Conservation (phyloP, 345 rosid genomes). For the Citrus australasica region DNA sequence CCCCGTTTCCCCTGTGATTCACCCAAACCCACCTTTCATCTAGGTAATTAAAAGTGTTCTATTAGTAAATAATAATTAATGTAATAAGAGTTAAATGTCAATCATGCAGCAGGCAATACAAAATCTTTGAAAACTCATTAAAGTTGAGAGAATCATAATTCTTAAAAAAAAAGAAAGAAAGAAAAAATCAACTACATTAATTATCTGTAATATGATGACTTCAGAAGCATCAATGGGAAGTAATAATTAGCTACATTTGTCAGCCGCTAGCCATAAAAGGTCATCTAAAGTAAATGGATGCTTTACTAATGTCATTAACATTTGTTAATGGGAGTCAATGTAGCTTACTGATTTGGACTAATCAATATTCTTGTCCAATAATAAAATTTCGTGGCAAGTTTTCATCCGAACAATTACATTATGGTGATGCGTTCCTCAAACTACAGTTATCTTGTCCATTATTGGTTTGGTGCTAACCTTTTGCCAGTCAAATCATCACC, state of each 20-base stretch:
- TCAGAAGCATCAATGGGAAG: neutral
- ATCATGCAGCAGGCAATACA: too few species aligned
- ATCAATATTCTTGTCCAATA: neutral
- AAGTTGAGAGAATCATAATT: too few species aligned
- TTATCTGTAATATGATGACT: neutral
- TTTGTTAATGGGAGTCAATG: neutral
- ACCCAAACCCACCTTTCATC: too few species aligned
- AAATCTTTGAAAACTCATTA: too few species aligned
- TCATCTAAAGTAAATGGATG: neutral
- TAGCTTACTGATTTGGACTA: neutral
- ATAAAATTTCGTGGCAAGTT: constrained; percentile 12
- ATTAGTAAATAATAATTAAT: too few species aligned
- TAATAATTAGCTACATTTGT: neutral
- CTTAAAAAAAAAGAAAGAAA: too few species aligned
- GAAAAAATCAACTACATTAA: neutral
- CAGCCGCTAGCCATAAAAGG: neutral
- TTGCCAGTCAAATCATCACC: constrained; percentile 53
- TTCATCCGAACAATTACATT: neutral
- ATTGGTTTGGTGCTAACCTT: constrained; percentile 43
- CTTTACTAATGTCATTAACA: neutral
- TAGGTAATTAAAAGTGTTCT: too few species aligned
- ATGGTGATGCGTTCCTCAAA: neutral
- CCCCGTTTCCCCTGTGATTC: too few species aligned
- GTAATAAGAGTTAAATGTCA: too few species aligned
- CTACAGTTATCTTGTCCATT: constrained; percentile 27